Evolutionary conservation across 2,329 filamentous ascomycete genomes (phyloP), one percentile per base, ranked within the genome.

Genomic region (Monosporascus sp.): DNA sequence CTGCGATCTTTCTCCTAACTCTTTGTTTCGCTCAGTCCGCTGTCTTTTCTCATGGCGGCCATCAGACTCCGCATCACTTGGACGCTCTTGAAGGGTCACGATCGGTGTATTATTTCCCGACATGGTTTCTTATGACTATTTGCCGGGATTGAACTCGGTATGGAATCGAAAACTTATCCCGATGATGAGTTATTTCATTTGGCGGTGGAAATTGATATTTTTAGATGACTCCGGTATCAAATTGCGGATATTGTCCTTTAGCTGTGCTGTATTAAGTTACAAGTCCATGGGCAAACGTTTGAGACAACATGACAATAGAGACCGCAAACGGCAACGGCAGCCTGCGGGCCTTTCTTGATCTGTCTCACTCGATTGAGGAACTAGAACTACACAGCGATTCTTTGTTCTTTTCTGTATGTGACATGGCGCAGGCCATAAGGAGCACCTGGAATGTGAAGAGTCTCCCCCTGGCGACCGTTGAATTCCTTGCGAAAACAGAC

Each of bases 321-420:
- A 44, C 64, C 56, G 64, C 61, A 65, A 65, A 64, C 64, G 60
- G 64, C 54, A 50, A n/a, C 35, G 5, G 20, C n/a, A 46, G 22
- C 49, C 49, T 53, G 22, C 20, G 48, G 24, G 37, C 6, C 24
- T 24, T 49, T 43, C 50, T 52, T 47, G 47, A 53, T 54, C 48
- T 64, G 63, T 65, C 59, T 64, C 56, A 62, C 44, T 57, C 51
- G 18, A 7, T 46, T 48, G 46, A 48, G 43, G 41, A 47, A 54
- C 51, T 25, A 37, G 43, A 49, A 49, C 17, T 51, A 47, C 55
- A 52, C 57, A n/a, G 52, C 45, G 20, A 58, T 63, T 61, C 64
- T 66, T 66, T 65, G 61, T 66, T 56, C 49, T 48, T 56, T 54
- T 50, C 53, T 49, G 51, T 49, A 55, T 52, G 44, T 51, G 39